Conservation (phyloP, 2,329 filamentous ascomycete species). For the Paraphoma sp. region DNA sequence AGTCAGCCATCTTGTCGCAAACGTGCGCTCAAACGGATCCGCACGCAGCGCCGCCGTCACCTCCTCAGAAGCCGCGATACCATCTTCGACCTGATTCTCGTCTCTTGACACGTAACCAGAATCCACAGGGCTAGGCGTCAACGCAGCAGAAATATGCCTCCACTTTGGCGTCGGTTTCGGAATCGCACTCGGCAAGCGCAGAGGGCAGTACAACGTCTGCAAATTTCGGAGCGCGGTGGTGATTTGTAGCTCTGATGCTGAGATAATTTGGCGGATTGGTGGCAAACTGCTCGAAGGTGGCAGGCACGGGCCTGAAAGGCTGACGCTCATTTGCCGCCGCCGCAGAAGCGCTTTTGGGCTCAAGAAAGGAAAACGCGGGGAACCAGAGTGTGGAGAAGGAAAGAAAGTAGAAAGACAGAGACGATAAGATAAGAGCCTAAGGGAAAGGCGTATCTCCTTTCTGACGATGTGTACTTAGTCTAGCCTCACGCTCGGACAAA, state of each 20-base stretch:
- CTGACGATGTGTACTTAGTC: conserved; percentile 22
- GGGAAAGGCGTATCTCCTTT: conserved; percentile 9
- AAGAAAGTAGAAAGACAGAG: conserved; percentile 22
- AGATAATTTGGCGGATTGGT: conserved; percentile 29
- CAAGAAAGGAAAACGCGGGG: conserved; percentile 5
- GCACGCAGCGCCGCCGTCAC: conserved; percentile 36
- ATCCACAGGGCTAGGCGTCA: conserved; percentile 34
- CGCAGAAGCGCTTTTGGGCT: background rate
- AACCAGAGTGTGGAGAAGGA: conserved; percentile 14
- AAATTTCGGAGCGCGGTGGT: conserved; percentile 33
- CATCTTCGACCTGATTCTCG: conserved; percentile 31
- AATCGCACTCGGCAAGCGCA: conserved; percentile 35
- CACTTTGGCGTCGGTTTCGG: conserved; percentile 14
- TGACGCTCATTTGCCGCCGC: conserved; percentile 34
- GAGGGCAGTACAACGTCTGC: conserved; percentile 41
- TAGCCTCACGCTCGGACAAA: conserved; percentile 38
- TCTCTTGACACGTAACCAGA: conserved; percentile 46
- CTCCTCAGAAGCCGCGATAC: conserved; percentile 26
- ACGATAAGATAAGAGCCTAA: conserved; percentile 25
- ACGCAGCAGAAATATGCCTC: conserved; percentile 19
- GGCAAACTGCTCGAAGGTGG: conserved; percentile 44
- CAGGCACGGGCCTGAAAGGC: conserved; percentile 29
- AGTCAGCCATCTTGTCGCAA: conserved; percentile 43
- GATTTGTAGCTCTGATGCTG: conserved; percentile 31
- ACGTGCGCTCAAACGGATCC: conserved; percentile 41